A percentile compares a stretch with the other conserved stretches of the same genome.
Conservation (phyloP, 768 basidiomycete genomes). For the Termitomyces titanicus region DNA sequence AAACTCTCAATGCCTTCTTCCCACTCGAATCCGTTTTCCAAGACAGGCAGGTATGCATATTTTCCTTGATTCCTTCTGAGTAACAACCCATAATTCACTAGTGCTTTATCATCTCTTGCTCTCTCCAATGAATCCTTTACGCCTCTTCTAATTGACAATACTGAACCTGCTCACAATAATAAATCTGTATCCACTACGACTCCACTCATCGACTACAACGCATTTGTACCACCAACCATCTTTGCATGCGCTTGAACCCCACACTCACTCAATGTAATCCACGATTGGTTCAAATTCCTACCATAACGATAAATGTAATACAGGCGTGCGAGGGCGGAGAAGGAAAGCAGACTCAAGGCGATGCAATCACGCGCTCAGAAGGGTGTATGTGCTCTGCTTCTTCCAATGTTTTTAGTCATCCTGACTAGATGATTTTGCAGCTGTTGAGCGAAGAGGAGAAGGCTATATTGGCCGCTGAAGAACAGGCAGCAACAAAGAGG, state of each 20-base stretch:
- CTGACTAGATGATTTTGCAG: slow-evolving; percentile 22
- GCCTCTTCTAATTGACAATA: slow-evolving; percentile 8
- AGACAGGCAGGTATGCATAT: slow-evolving; percentile 63
- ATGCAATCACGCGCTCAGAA: slow-evolving; percentile 73
- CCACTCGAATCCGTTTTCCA: slow-evolving; percentile 35
- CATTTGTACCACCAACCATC: slow-evolving; percentile 65
- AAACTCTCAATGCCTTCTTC: slow-evolving; percentile 14
- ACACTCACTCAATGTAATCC: slow-evolving; percentile 21
- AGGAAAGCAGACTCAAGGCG: slow-evolving; percentile 64
- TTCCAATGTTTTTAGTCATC: not conserved
- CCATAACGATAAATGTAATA: slow-evolving; percentile 1
- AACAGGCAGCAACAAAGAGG: slow-evolving; percentile 38
- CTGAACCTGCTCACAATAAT: slow-evolving; percentile 11
- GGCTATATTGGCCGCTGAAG: slow-evolving; percentile 50
- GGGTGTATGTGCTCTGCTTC: slow-evolving; percentile 47
- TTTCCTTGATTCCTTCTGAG: slow-evolving; percentile 25
- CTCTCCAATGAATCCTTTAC: slow-evolving; percentile 10
- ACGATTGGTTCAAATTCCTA: not conserved
- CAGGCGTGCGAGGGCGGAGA: slow-evolving; percentile 74
- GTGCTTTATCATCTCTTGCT: slow-evolving; percentile 33
- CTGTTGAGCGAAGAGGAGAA: slow-evolving; percentile 66
- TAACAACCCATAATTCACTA: slow-evolving; percentile 68
- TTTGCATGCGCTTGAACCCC: slow-evolving; percentile 59
- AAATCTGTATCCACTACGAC: slow-evolving; percentile 33
- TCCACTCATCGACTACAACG: slow-evolving; percentile 36